Conservation (phyloP, 225 moss, liverwort and hornwort genomes). For the Ulota crispa region DNA sequence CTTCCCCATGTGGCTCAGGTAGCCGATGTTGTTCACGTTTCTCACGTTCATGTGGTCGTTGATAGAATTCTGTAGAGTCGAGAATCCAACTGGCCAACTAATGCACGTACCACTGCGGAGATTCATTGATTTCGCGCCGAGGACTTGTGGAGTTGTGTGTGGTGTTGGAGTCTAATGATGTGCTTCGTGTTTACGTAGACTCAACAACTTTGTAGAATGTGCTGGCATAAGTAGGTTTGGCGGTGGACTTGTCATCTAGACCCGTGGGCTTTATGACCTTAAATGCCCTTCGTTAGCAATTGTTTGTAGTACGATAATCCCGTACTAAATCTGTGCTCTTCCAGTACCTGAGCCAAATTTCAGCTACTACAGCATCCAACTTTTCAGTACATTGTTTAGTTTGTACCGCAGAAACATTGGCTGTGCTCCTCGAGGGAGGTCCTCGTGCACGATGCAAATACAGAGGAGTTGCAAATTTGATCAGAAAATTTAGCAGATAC, state of each 20-base stretch:
- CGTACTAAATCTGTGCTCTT: not conserved
- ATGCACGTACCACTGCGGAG: not conserved
- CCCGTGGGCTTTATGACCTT: not conserved
- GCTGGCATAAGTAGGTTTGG: not conserved
- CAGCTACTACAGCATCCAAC: no score
- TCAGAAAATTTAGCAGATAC: no score
- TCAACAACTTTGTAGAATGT: not conserved
- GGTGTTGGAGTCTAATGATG: not conserved
- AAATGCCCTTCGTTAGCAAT: no score
- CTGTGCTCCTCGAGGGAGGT: not conserved
- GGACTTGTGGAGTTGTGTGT: not conserved
- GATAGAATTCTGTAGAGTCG: no score
- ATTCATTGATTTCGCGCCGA: no score
- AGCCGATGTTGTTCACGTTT: no score
- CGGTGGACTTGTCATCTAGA: not conserved
- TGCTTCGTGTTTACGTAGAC: not conserved
- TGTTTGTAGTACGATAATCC: not conserved
- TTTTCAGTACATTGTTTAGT: not conserved
- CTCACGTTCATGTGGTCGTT: not conserved
- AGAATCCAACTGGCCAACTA: no score
- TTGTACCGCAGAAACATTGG: not conserved
- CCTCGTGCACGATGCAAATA: no score
- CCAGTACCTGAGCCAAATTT: no score
- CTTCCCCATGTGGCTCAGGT: not conserved
- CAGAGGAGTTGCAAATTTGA: no score